phyloP scores from a whole-genome alignment of 2,329 filamentous ascomycete species.

The Clonostachys sp. region DNA sequence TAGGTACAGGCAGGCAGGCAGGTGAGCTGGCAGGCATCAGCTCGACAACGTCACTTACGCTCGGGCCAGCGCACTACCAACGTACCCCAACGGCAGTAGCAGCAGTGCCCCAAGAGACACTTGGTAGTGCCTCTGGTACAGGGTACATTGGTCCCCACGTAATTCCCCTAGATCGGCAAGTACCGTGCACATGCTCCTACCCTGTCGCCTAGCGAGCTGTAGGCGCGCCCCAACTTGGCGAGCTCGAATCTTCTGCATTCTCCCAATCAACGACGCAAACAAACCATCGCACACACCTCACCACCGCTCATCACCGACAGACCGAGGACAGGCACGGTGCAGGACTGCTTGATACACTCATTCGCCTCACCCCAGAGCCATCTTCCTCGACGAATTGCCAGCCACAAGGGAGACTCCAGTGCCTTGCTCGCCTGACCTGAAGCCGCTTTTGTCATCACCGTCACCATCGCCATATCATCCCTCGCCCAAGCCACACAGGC shows the following conservation, averaged over 20 bases:
- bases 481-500: background rate
- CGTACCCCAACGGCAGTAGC: too few species aligned
- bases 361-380: too few species aligned
- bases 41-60: background rate
- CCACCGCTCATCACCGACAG: background rate
- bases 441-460: constrained; percentile 12
- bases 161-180: too few species aligned
- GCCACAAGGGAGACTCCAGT: too few species aligned
- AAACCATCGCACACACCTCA: background rate
- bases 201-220: background rate
- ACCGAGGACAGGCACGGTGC: background rate
- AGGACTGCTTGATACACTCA: too few species aligned
- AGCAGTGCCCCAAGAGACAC: too few species aligned
- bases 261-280: constrained; percentile 1
- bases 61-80: too few species aligned
- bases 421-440: background rate
- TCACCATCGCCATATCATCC: background rate
- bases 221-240: background rate
- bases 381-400: too few species aligned
- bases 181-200: background rate
- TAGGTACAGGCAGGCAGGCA: background rate
- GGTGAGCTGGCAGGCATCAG: background rate
- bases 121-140: too few species aligned
- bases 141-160: too few species aligned
- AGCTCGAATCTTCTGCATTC: constrained; percentile 3